Conservation (phyloP, 768 basidiomycete genomes). For the Hericium coralloides region DNA sequence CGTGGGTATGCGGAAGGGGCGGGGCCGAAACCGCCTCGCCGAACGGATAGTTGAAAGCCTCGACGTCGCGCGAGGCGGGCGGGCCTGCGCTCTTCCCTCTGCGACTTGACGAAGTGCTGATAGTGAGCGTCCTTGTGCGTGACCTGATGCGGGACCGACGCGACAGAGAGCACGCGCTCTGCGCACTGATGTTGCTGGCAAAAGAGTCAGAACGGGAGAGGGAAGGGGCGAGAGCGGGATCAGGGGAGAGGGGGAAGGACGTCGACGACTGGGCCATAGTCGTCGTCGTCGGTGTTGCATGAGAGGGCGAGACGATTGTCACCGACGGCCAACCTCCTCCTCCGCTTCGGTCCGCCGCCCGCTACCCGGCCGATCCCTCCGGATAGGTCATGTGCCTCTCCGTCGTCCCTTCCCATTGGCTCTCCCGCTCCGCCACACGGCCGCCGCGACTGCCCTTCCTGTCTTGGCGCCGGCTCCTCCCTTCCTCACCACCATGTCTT, state of each 20-base stretch:
- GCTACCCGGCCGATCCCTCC: neutral
- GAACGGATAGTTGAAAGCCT: slow-evolving; percentile 5
- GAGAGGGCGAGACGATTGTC: slow-evolving; percentile 3
- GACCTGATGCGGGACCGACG: slow-evolving; percentile 24
- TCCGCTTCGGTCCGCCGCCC: neutral
- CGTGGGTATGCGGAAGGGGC: slow-evolving; percentile 9
- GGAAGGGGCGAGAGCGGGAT: slow-evolving; percentile 3
- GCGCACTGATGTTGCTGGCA: slow-evolving; percentile 18
- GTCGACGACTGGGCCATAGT: slow-evolving; percentile 21
- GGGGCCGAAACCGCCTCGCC: slow-evolving; percentile 9
- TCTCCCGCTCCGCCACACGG: neutral
- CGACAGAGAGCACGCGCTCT: slow-evolving; percentile 18
- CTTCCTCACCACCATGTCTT: neutral
- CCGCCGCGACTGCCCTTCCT: too few relatives aligned
- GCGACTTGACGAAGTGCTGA: slow-evolving; percentile 11
- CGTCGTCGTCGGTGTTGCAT: slow-evolving; percentile 18
- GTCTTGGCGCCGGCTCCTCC: too few relatives aligned
- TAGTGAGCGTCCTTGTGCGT: slow-evolving; percentile 16
- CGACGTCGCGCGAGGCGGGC: slow-evolving; percentile 8
- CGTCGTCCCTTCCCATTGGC: neutral
- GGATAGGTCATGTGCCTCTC: neutral
- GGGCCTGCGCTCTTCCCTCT: slow-evolving; percentile 19
- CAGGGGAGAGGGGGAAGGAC: slow-evolving; percentile 8
- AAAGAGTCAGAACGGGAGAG: slow-evolving; percentile 22
- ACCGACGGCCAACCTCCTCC: neutral